Evolutionary conservation across 352 stramenopile species (phyloP).

Genomic region (Phytophthora lateralis): DNA sequence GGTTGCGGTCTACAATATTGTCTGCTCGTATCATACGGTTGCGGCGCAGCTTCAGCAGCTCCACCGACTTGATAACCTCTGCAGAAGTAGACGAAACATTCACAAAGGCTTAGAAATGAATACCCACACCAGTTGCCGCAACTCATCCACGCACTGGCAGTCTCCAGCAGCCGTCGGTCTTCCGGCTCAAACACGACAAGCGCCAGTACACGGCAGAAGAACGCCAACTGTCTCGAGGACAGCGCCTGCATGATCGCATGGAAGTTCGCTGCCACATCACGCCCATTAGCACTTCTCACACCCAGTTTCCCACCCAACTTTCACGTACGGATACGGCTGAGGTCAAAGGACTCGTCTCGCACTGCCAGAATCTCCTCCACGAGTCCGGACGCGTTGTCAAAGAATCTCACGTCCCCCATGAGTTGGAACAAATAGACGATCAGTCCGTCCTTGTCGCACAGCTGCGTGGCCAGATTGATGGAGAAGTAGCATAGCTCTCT

Average conservation of each 20-base stretch:
- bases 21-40: slow-evolving; percentile 78
- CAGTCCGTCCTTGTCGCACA: slow-evolving; percentile 86
- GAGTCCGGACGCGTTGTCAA: slow-evolving; percentile 90
- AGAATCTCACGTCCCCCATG: slow-evolving; percentile 88
- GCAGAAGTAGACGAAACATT: slow-evolving; percentile 10
- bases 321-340: slow-evolving; percentile 78
- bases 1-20: slow-evolving; percentile 93
- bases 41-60: slow-evolving; percentile 88
- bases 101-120: slow-evolving; percentile 17
- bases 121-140: background rate
- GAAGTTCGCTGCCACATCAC: slow-evolving; percentile 76
- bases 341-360: slow-evolving; percentile 78
- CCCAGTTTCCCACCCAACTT: background rate
- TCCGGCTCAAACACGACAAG: slow-evolving; percentile 96
- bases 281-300: background rate
- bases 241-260: slow-evolving; percentile 90
- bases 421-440: slow-evolving; percentile 95
- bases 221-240: slow-evolving; percentile 92
- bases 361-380: slow-evolving; percentile 94
- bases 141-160: slow-evolving; percentile 60
- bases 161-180: slow-evolving; percentile 92
- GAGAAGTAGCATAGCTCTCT: slow-evolving; percentile 88
- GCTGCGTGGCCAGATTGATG: slow-evolving; percentile 58
- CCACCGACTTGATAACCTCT: slow-evolving; percentile 94
- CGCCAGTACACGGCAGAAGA: slow-evolving; percentile 96